A percentile compares a stretch with the other conserved stretches of the same genome.
phyloP scores from a whole-genome alignment of 1,284 basidiomycete species.

The Ceratobasidium sp. region DNA sequence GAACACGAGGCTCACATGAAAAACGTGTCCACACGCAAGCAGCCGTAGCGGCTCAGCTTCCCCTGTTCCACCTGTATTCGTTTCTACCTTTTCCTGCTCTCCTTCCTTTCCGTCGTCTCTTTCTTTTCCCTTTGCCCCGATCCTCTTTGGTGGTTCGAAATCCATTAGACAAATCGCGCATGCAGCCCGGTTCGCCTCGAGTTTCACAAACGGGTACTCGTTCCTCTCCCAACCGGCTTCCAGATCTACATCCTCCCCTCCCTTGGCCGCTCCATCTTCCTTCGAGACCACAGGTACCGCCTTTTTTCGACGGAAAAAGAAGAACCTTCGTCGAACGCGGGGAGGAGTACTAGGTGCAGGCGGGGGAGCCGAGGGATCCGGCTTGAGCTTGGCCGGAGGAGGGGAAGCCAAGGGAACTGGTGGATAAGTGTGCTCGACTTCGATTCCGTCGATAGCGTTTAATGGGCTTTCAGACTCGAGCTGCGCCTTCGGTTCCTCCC shows the following conservation, averaged over 20 bases:
- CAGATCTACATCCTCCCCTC: constrained; percentile 61
- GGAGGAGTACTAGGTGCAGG: constrained; percentile 58
- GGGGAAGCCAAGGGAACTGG: constrained; percentile 18
- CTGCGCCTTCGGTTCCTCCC: constrained; percentile 15
- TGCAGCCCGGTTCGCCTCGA: constrained; percentile 82
- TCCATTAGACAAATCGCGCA: constrained; percentile 87
- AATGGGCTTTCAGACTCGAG: neutral
- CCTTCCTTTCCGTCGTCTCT: constrained; percentile 55
- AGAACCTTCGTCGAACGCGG: constrained; percentile 39
- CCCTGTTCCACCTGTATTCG: constrained; percentile 70
- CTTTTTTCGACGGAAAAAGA: constrained; percentile 47
- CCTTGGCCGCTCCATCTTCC: constrained; percentile 51
- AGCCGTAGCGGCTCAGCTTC: constrained; percentile 80
- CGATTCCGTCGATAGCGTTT: constrained; percentile 49
- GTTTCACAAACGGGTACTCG: constrained; percentile 73
- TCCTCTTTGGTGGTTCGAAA: constrained; percentile 77
- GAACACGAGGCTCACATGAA: constrained; percentile 72
- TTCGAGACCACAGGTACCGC: constrained; percentile 51
- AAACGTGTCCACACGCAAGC: constrained; percentile 81
- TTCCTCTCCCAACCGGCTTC: constrained; percentile 68
- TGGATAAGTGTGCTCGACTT: constrained; percentile 57
- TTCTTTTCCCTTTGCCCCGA: constrained; percentile 46
- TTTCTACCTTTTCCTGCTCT: constrained; percentile 58
- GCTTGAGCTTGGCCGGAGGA: constrained; percentile 57
- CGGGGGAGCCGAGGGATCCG: constrained; percentile 58